A percentile compares a stretch with the other conserved stretches of the same genome.
phyloP scores from a whole-genome alignment of 371 early-diverging fungal species.

The Mortierella sp. region DNA sequence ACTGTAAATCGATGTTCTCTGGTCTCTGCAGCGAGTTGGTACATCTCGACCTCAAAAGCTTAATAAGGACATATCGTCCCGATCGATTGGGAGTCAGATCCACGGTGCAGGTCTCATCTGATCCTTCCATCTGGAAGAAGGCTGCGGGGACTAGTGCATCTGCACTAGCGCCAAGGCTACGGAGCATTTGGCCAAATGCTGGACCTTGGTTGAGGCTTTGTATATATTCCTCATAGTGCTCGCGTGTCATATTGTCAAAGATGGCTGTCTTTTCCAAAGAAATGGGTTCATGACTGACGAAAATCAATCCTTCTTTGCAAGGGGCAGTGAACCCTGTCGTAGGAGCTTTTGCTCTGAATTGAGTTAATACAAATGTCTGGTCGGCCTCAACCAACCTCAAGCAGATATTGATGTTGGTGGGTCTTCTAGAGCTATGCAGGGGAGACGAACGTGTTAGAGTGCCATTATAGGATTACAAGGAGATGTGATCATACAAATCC shows the following conservation, averaged over 20 bases:
- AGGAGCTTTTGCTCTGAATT: conserved; percentile 47
- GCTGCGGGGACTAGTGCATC: conserved; percentile 46
- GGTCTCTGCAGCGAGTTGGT: conserved; percentile 42
- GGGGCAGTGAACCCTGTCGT: conserved; percentile 53
- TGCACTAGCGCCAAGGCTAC: conserved; percentile 21
- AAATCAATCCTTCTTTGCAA: conserved; percentile 54
- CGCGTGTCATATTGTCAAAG: conserved; percentile 53
- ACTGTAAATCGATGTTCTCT: conserved; percentile 56
- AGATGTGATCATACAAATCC: not conserved
- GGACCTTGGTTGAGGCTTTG: conserved; percentile 10
- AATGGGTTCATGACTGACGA: conserved; percentile 53
- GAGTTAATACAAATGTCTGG: conserved; percentile 40
- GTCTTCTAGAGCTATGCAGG: conserved; percentile 29
- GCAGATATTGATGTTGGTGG: conserved; percentile 51
- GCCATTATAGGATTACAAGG: not conserved
- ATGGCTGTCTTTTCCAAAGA: conserved; percentile 31
- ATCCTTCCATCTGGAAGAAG: conserved; percentile 39
- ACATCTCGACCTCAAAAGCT: conserved; percentile 43
- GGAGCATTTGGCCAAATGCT: conserved; percentile 14
- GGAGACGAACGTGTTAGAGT: not conserved
- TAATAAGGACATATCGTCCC: conserved; percentile 51
- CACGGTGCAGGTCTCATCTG: conserved; percentile 42
- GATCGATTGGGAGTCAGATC: conserved; percentile 48
- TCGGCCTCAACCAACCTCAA: conserved; percentile 31
- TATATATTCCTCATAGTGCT: conserved; percentile 42